phyloP scores from a whole-genome alignment of 2,329 filamentous ascomycete species.

The Alternaria ethzedia region DNA sequence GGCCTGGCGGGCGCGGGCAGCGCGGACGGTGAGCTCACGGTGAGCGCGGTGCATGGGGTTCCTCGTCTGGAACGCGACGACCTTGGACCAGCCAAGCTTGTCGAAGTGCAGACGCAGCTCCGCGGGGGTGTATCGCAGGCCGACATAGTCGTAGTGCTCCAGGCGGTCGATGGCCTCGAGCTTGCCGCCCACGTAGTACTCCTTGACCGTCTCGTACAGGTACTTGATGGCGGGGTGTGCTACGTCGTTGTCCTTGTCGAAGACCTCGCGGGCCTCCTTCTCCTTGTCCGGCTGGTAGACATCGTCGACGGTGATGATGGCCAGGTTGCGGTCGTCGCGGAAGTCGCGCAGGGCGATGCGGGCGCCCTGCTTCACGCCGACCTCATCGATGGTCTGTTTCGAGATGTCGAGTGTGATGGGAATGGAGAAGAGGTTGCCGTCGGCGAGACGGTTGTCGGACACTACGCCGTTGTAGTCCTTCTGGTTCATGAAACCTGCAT shows the following conservation, averaged over 20 bases:
- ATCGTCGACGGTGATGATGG: constrained; percentile 94
- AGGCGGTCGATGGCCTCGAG: constrained; percentile 92
- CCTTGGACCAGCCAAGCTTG: constrained; percentile 97
- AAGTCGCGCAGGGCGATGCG: constrained; percentile 91
- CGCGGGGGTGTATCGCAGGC: constrained; percentile 89
- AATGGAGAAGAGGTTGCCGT: constrained; percentile 93
- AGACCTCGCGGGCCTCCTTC: constrained; percentile 91
- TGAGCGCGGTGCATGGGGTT: constrained; percentile 99
- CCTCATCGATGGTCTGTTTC: constrained; percentile 74
- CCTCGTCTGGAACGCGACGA: constrained; percentile 96
- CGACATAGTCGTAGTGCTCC: constrained; percentile 99
- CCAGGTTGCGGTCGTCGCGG: constrained; percentile 93
- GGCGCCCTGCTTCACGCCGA: constrained; percentile 78
- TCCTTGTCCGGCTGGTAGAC: constrained; percentile 96
- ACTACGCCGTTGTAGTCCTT: constrained; percentile 97
- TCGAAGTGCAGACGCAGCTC: constrained; percentile 97
- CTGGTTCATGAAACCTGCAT: constrained; percentile 90
- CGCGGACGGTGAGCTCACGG: constrained; percentile 95
- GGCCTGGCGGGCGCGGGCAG: constrained; percentile 92
- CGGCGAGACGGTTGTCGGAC: constrained; percentile 81
- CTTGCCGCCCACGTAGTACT: constrained; percentile 95
- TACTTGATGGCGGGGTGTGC: constrained; percentile 93
- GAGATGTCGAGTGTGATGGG: constrained; percentile 92
- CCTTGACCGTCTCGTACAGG: constrained; percentile 78
- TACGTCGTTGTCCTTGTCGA: constrained; percentile 88